A percentile compares a stretch with the other conserved stretches of the same genome.
These are phyloP conservation scores for Lasiodiplodia citricola DNA, from an alignment of 2,329 filamentous ascomycete genomes.

Conservation along the genomic window DNA sequence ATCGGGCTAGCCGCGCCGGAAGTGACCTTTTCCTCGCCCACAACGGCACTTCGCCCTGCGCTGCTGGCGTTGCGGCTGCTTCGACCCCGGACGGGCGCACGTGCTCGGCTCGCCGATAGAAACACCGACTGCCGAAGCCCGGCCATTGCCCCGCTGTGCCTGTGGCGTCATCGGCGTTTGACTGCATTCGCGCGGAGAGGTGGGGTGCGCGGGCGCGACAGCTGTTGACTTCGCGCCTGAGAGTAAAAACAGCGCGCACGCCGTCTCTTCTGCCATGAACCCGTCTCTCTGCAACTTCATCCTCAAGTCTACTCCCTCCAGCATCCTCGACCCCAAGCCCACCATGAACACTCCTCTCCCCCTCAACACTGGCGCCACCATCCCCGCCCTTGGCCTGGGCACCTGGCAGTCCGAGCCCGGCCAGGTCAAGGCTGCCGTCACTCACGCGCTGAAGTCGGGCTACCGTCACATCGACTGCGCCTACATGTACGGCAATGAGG, in stretches of 20 bases:
- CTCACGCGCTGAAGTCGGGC: slow-evolving; percentile 54
- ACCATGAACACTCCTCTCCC: slow-evolving; percentile 46
- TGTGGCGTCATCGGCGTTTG: slow-evolving; percentile 27
- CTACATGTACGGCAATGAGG: slow-evolving; percentile 80
- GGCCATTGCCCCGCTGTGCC: neutral
- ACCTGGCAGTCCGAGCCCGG: slow-evolving; percentile 50
- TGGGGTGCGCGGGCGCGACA: neutral
- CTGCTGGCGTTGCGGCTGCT: slow-evolving; percentile 11
- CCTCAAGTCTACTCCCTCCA: slow-evolving; percentile 43
- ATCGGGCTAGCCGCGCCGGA: slow-evolving; percentile 16
- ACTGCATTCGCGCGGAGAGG: slow-evolving; percentile 11
- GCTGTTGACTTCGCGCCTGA: slow-evolving; percentile 1
- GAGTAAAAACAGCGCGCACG: slow-evolving; percentile 20
- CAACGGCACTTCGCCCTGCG: neutral
- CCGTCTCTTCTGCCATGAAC: slow-evolving; percentile 38
- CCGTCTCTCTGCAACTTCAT: slow-evolving; percentile 47
- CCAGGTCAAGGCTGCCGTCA: slow-evolving; percentile 54
- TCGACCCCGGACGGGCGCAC: neutral
- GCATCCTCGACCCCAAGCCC: slow-evolving; percentile 44
- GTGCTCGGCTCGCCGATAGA: slow-evolving; percentile 9
- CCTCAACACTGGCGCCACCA: slow-evolving; percentile 48
- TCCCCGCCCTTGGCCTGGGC: slow-evolving; percentile 46
- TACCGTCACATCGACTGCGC: slow-evolving; percentile 64
- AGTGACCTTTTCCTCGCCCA: neutral
- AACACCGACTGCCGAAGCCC: neutral